Evolutionary conservation across 352 stramenopile genomes (phyloP).

Genomic region (Thraustochytrium striatum): DNA sequence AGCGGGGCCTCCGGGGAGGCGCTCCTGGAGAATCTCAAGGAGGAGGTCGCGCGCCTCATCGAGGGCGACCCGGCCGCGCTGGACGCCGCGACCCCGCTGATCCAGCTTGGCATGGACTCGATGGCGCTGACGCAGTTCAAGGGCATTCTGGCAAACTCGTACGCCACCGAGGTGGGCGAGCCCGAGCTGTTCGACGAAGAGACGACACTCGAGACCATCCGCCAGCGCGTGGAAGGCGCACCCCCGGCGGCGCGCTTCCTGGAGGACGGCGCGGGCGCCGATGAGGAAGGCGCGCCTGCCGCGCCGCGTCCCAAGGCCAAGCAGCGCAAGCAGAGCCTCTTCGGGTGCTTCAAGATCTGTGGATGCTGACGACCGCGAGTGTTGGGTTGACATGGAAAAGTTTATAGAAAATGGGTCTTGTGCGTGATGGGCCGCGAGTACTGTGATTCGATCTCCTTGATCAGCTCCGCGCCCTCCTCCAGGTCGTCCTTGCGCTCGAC

Average conservation of each 20-base stretch:
- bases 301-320: no score
- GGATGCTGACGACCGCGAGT: not conserved
- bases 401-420: slow-evolving; percentile 23
- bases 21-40: slow-evolving; percentile 59
- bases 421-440: slow-evolving; percentile 45
- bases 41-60: slow-evolving; percentile 61
- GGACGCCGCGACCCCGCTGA: slow-evolving; percentile 57
- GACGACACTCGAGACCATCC: slow-evolving; percentile 76
- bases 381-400: no score
- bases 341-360: slow-evolving; percentile 37
- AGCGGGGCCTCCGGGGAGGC: slow-evolving; percentile 53
- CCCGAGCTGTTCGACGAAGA: slow-evolving; percentile 84
- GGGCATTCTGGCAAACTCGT: slow-evolving; percentile 79
- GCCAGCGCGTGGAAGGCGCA: slow-evolving; percentile 7
- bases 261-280: not conserved
- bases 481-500: not conserved
- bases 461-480: slow-evolving; percentile 13
- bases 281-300: no score
- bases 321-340: slow-evolving; percentile 25
- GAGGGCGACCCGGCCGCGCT: slow-evolving; percentile 58
- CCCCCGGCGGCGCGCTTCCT: slow-evolving; percentile 15
- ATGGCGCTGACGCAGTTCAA: slow-evolving; percentile 90
- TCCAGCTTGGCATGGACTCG: slow-evolving; percentile 80
- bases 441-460: slow-evolving; percentile 42
- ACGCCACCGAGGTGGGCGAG: slow-evolving; percentile 56